phyloP scores from a whole-genome alignment of 768 basidiomycete genomes.

The Vararia minispora region DNA sequence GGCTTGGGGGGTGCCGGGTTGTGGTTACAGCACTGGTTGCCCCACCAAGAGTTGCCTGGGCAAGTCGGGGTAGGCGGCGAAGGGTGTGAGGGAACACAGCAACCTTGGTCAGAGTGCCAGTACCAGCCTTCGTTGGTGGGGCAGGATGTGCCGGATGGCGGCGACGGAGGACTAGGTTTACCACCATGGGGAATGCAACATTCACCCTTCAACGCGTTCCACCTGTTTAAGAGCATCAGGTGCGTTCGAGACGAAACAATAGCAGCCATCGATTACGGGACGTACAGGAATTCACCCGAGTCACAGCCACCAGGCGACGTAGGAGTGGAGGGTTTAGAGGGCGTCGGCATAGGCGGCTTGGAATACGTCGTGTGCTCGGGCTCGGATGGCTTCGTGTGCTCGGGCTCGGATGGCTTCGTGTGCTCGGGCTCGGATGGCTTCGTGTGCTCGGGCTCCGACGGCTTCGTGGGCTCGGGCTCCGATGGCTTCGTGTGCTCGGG shows the following conservation, averaged over 20 bases:
- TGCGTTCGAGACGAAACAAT: not conserved
- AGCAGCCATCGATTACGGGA: slow-evolving; percentile 20
- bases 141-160: slow-evolving; percentile 36
- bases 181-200: slow-evolving; percentile 37
- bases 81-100: slow-evolving; percentile 41
- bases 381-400: slow-evolving; percentile 5
- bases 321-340: not conserved
- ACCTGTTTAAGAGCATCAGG: slow-evolving; percentile 16
- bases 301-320: not conserved
- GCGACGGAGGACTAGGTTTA: slow-evolving; percentile 28
- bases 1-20: slow-evolving; percentile 25
- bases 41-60: slow-evolving; percentile 24
- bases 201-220: slow-evolving; percentile 18
- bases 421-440: slow-evolving; percentile 7
- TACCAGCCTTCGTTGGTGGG: slow-evolving; percentile 35
- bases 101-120: slow-evolving; percentile 35
- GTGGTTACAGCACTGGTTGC: slow-evolving; percentile 23
- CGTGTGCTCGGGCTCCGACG: not conserved
- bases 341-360: not conserved
- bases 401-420: slow-evolving; percentile 3
- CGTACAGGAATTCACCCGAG: slow-evolving; percentile 4
- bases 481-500: too few relatives aligned
- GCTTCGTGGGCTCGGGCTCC: too few relatives aligned
- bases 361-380: not conserved
- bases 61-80: slow-evolving; percentile 27